Base-by-base conservation (phyloP, 805 yeast species). In the Grigorovia jiainica region DNA sequence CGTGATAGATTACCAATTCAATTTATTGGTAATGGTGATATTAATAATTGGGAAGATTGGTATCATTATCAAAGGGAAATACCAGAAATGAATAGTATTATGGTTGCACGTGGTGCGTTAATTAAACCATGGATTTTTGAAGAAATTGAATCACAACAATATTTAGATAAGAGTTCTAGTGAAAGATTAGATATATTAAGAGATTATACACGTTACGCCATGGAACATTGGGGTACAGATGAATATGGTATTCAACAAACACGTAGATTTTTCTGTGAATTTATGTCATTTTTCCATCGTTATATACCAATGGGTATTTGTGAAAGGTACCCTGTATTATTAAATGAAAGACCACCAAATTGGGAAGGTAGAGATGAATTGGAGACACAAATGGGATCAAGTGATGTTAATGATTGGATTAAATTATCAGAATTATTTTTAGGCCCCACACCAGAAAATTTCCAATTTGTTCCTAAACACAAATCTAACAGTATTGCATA, bases 91-190 rank as follows among this genome's bases (percentile, higher is more conserved):
- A 98, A 92, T 65, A 78, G 92, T 24, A 95, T 87, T 15, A 92
- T 94, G 97, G 86, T 92, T 42, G 98, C 97, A 3, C 75, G 99
- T 56, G 98, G 97, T 43, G 97, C 97, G 2, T 73, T 92, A 49
- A 89, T 92, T 60, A 92, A 92, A 65, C 99, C 99, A 29, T 92
- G 99, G 99, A 85, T 92, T 40, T 92, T 90, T 53, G 97, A 92
- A 66, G 99, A 92, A 65, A 76, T 92, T 43, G 94, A 90, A 44
- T 71, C 90, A 6, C 78, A 79, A 53, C 97, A 92, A 63, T 79
- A 87, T 60, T 64, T 92, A 47, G 99, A 92, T 62, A 92, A 90
- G 66, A 70, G 86, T 2, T 80, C 95, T n/a, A 69, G 81, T 17
- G 97, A 92, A 64, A 76, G 99, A 61, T 73, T 92, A 43, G 94